Conservation (phyloP, 1,139 yeast species). For the Lodderomyces beijingensis region DNA sequence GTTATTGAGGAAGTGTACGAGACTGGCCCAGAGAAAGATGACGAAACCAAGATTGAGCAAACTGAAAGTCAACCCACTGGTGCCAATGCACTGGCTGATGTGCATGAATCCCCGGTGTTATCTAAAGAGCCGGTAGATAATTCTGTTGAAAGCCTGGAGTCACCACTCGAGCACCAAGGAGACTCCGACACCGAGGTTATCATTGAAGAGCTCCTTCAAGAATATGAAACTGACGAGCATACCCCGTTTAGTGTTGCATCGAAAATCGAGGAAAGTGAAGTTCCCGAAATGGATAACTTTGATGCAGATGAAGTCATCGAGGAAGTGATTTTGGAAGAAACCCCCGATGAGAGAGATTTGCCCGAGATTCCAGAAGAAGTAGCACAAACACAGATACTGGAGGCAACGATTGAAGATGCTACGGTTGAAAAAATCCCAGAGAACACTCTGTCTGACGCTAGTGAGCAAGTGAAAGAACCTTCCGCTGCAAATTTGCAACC, state of each 20-base stretch:
- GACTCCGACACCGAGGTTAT: no score
- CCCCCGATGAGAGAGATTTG: not conserved
- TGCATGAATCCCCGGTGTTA: no score
- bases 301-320: constrained; percentile 9
- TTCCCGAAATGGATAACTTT: constrained; percentile 1
- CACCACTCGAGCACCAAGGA: no score
- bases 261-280: constrained; percentile 1
- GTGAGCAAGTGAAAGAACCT: not conserved
- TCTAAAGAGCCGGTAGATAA: no score
- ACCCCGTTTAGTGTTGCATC: no score
- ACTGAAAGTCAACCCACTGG: no score
- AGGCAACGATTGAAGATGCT: not conserved
- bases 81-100: no score
- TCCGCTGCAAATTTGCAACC: not conserved
- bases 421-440: not conserved
- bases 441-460: not conserved
- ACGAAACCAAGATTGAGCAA: constrained; percentile 1
- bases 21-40: no score
- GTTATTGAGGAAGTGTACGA: constrained; percentile 10
- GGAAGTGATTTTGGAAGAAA: constrained; percentile 6
- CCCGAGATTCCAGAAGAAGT: constrained; percentile 1
- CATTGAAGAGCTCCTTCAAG: no score
- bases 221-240: no score
- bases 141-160: no score
- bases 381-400: not conserved